Evolutionary conservation across 352 stramenopile genomes (phyloP), one percentile per base, ranked within the genome.

Genomic region (Pythium monospermum): DNA sequence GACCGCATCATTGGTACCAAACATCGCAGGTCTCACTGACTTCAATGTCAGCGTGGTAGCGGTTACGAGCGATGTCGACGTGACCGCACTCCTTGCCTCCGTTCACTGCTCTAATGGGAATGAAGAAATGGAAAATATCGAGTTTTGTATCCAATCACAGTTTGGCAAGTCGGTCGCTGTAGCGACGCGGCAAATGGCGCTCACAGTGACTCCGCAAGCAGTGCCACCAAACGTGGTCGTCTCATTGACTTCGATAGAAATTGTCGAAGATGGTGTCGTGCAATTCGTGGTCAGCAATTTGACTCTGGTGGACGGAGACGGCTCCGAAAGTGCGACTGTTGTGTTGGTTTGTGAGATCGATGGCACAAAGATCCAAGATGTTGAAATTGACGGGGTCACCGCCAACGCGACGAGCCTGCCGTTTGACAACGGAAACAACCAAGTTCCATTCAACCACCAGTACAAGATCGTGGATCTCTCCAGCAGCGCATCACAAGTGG

Each of bases 241-340:
- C 7, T 19, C 41, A 0, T 30, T 10, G 1, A 25, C 19, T 0
- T 26, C 4, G 5, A 22, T 57, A 23, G 26, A 26, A 15, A 37
- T 15, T 0, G 25, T 35, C 1, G 55, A 63, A 22, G 53, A 57
- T 35, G 30, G 6, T 10, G 2, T 22, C 4, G 33, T 23, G 1
- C 13, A 53, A 11, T 39, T 63, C n/a, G 21, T 47, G 13, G 8
- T 59, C 16, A 28, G 2, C 1, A 25, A 44, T 7, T 30, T 64
- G 25, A 26, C 5, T 21, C 37, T 64, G 28, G 19, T 38, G 6
- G 56, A 64, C 26, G 22, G 42, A 18, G 56, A 64, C 46, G 56
- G 56, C 8, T 64, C 56, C 1, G 56, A 64, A 13, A 51, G 33
- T 15, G 42, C 27, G 15, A 21, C 11, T 15, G 36, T 63, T 13